phyloP scores from a whole-genome alignment of 2,329 filamentous ascomycete genomes.

The Cryoendolithus antarcticus region DNA sequence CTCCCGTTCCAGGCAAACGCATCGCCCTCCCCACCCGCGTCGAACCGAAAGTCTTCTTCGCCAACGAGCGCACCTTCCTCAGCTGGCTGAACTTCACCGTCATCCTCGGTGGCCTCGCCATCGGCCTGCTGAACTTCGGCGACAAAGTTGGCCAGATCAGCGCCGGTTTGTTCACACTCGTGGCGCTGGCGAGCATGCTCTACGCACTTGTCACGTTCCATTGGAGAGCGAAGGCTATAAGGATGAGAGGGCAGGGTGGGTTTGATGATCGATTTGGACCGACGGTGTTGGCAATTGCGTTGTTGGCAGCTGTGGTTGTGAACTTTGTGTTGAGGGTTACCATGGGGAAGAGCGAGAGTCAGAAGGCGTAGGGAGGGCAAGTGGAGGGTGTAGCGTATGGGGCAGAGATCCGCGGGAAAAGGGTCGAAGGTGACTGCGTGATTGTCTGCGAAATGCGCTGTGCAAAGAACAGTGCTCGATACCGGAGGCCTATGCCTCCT shows the following conservation, averaged over 20 bases:
- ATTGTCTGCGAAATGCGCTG: too few species aligned
- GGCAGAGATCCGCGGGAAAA: too few species aligned
- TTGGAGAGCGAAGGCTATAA: conserved; percentile 88
- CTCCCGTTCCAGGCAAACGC: conserved; percentile 68
- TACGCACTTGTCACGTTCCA: conserved; percentile 94
- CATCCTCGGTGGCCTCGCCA: conserved; percentile 88
- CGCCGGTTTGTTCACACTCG: conserved; percentile 83
- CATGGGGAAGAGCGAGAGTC: too few species aligned
- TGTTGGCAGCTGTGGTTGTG: conserved; percentile 81
- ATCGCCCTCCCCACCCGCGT: conserved; percentile 96
- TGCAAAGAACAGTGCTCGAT: too few species aligned
- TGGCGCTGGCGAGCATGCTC: conserved; percentile 89
- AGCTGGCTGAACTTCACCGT: conserved; percentile 99
- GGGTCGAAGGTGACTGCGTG: too few species aligned
- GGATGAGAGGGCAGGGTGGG: conserved; percentile 80
- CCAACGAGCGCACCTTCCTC: conserved; percentile 97
- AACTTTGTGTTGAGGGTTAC: conserved; percentile 79
- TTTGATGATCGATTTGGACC: conserved; percentile 96
- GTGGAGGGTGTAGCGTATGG: too few species aligned
- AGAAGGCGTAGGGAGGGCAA: too few species aligned
- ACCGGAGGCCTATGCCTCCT: too few species aligned
- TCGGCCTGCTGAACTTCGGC: conserved; percentile 96
- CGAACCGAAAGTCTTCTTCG: conserved; percentile 99
- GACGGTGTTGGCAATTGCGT: conserved; percentile 73
- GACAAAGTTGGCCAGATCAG: conserved; percentile 89